These are phyloP conservation scores for Cyberlindnera galapagoensis DNA, from an alignment of 805 yeast species.

Conservation along the genomic window DNA sequence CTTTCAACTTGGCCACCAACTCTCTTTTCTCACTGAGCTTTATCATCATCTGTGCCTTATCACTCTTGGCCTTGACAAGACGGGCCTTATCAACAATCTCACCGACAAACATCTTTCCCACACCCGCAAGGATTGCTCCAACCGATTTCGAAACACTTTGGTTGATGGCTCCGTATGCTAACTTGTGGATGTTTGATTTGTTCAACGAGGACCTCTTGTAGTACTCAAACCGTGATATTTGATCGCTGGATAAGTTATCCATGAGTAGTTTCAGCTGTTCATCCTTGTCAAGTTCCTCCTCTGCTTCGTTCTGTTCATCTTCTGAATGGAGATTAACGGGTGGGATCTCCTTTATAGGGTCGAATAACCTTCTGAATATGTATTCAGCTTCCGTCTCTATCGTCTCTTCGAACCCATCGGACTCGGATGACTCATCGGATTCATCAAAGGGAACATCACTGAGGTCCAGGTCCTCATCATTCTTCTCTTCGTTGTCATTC, in stretches of 20 bases:
- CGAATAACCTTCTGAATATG: slow-evolving; percentile 13
- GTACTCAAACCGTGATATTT: slow-evolving; percentile 81
- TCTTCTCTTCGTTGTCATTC: background rate
- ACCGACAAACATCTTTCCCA: slow-evolving; percentile 84
- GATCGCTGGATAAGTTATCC: slow-evolving; percentile 70
- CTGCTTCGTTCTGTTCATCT: slow-evolving; percentile 19
- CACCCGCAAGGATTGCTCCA: slow-evolving; percentile 76
- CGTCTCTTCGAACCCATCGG: slow-evolving; percentile 14
- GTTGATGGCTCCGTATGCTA: slow-evolving; percentile 72
- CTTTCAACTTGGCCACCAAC: slow-evolving; percentile 26
- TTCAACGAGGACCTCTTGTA: slow-evolving; percentile 73
- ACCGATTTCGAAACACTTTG: slow-evolving; percentile 77
- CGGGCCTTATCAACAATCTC: slow-evolving; percentile 81
- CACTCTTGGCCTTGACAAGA: slow-evolving; percentile 55
- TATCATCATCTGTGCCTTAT: slow-evolving; percentile 29
- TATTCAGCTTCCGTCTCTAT: slow-evolving; percentile 19
- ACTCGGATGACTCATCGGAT: slow-evolving; percentile 11
- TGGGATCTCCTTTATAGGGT: slow-evolving; percentile 7
- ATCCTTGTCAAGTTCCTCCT: slow-evolving; percentile 38
- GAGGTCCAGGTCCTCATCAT: slow-evolving; percentile 20
- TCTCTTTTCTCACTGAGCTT: slow-evolving; percentile 37
- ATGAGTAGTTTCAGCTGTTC: slow-evolving; percentile 58
- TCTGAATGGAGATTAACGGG: slow-evolving; percentile 13
- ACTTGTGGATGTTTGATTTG: slow-evolving; percentile 69
- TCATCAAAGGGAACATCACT: slow-evolving; percentile 27